Evolutionary conservation across 169 alveolate genomes (phyloP), one percentile per base, ranked within the genome.

Genomic region (Sarcocystis neurona): DNA sequence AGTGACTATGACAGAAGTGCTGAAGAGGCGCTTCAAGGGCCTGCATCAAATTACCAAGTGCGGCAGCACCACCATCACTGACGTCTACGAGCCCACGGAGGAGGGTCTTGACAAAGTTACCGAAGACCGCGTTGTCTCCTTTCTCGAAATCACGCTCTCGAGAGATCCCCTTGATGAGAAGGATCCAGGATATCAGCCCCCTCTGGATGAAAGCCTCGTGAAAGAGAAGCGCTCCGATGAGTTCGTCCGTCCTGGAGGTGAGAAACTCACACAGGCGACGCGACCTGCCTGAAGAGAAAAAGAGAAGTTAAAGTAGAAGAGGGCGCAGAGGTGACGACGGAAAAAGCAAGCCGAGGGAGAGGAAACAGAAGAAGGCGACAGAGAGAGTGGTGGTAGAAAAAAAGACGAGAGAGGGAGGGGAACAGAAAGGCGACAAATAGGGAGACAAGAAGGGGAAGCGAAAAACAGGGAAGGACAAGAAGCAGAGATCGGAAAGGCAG

Each of bases 1-100:
- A 44, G 95, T 96, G 2, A 91, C 96, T 6, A 86, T 97, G 68
- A 97, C 97, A 27, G 98, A 97, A 89, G 94, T 95, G 15, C 87
- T 96, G 66, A 96, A 95, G 93, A 91, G 97, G 72, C 85, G 95
- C 75, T 93, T 93, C 88, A 90, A 90, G 90, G 98, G 98, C 27
- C 94, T 97, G 78, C 97, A 96, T 82, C 97, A 95, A 86, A 89
- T 92, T 63, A 95, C 96, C 46, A 93, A 60, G 58, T 93, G 95
- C 80, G 94, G 94, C 4, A 90, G 95, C 47, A 88, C 94, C 0
- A 92, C 92, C 27, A 91, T 95, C 56, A 90, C 94, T 30, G 96
- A 95, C 86, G 94, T 91, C 32, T 95, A 90, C 72, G 97, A 93
- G 72, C 96, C 97, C 44, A 89, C 95, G 8, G 97, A 95, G 87